Evolutionary conservation across 177 flowering plant genomes (phyloP).

Genomic region (Vitis hybrid): DNA sequence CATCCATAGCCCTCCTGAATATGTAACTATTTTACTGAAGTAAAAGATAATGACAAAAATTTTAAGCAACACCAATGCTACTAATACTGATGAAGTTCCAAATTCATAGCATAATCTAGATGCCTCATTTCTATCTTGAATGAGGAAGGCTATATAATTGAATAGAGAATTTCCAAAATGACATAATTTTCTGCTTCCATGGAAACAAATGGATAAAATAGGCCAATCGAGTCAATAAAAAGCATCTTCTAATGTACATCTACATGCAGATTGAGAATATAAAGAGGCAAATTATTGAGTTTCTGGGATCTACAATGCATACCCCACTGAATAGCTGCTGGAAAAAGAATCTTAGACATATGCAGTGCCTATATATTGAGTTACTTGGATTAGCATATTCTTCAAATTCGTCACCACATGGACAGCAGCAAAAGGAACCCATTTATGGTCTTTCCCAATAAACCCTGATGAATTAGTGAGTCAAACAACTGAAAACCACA

Average conservation of each 20-base stretch:
- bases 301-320: not conserved
- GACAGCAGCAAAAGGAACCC: conserved; percentile 37
- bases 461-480: not conserved
- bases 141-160: not conserved
- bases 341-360: conserved; percentile 24
- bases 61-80: too few species aligned
- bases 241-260: not conserved
- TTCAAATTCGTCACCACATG: conserved; percentile 27
- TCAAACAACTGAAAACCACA: not conserved
- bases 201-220: not conserved
- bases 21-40: too few species aligned
- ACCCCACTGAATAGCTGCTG: conserved; percentile 31
- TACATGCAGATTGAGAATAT: not conserved
- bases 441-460: conserved; percentile 15
- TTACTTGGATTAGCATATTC: conserved; percentile 29
- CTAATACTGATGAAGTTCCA: too few species aligned
- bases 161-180: not conserved
- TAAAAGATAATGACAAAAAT: too few species aligned
- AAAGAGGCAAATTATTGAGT: not conserved
- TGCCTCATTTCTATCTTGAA: too few species aligned
- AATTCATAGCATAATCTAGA: too few species aligned
- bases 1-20: too few species aligned
- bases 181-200: not conserved
- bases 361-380: conserved; percentile 24
- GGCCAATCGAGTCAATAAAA: not conserved